Conservation (phyloP, 108 stramenopile species). For the Poteriospumella lacustris region DNA sequence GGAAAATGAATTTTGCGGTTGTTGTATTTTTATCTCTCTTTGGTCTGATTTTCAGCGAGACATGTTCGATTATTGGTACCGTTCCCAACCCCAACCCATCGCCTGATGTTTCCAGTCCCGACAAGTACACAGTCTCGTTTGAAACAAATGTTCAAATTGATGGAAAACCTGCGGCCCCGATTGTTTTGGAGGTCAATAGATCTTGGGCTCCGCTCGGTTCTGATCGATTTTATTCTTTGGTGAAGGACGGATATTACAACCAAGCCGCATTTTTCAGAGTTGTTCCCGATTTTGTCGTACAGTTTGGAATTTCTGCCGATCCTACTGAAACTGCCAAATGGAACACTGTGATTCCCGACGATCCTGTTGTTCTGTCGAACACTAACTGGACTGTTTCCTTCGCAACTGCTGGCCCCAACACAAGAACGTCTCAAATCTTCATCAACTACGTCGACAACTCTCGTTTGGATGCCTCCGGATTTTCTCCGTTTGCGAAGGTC, state of each 20-base stretch:
- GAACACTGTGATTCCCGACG: slow-evolving; percentile 14
- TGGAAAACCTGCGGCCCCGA: too few species aligned
- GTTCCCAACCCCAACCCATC: too few species aligned
- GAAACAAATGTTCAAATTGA: too few species aligned
- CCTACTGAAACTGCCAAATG: slow-evolving; percentile 8
- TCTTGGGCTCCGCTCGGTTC: slow-evolving; percentile 42
- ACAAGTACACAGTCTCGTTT: too few species aligned
- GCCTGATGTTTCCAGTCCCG: too few species aligned
- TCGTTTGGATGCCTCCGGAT: slow-evolving; percentile 21
- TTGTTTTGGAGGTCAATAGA: too few species aligned
- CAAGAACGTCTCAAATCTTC: slow-evolving; percentile 31
- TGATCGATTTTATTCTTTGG: slow-evolving; percentile 34
- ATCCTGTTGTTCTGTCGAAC: slow-evolving; percentile 21
- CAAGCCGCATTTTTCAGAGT: slow-evolving; percentile 41
- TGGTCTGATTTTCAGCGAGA: too few species aligned
- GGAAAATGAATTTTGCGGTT: too few species aligned
- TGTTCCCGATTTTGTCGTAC: slow-evolving; percentile 33
- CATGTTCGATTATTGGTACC: too few species aligned
- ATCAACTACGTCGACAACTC: slow-evolving; percentile 33
- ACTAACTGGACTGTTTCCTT: slow-evolving; percentile 19
- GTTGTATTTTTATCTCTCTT: too few species aligned
- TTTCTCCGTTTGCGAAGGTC: slow-evolving; percentile 34
- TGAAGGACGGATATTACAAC: slow-evolving; percentile 34
- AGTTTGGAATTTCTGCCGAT: slow-evolving; percentile 37
- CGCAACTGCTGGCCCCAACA: slow-evolving; percentile 24